A percentile compares a stretch with the other conserved stretches of the same genome.
Evolutionary conservation across 768 basidiomycete genomes (phyloP).

Genomic region (Mrakia frigida): DNA sequence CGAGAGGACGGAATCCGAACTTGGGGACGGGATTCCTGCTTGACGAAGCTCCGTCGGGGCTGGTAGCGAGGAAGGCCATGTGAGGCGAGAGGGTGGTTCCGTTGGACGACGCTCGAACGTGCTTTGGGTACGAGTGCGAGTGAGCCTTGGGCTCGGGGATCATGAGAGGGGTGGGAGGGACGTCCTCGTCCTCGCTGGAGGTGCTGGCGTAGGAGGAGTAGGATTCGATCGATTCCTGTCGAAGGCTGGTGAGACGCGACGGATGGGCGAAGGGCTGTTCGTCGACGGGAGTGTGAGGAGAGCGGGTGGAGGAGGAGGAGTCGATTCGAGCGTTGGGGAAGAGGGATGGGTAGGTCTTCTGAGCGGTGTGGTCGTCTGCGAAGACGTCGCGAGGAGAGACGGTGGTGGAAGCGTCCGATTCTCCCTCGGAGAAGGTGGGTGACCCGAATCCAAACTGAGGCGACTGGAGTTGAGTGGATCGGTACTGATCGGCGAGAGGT

Average conservation of each 20-base stretch:
- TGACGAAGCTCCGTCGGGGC: background rate
- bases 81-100: background rate
- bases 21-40: background rate
- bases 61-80: background rate
- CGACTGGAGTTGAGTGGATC: conserved; percentile 16
- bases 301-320: background rate
- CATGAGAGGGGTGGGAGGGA: conserved; percentile 20
- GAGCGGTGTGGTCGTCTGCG: conserved; percentile 25
- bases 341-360: conserved; percentile 27
- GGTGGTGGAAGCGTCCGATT: conserved; percentile 24
- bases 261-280: background rate
- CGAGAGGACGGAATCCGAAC: background rate
- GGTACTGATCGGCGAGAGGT: conserved; percentile 8
- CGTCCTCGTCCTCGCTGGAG: conserved; percentile 29
- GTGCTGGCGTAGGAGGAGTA: conserved; percentile 24
- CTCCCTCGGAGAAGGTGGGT: conserved; percentile 10
- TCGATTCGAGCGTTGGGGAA: background rate
- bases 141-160: conserved; percentile 24
- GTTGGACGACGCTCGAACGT: background rate
- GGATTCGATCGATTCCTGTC: conserved; percentile 13
- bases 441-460: background rate
- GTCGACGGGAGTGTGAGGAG: conserved; percentile 1
- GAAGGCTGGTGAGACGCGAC: background rate
- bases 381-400: conserved; percentile 30
- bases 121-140: conserved; percentile 2